Evolutionary conservation across 2,329 filamentous ascomycete genomes (phyloP).

Genomic region (Coniochaeta hoffmannii): DNA sequence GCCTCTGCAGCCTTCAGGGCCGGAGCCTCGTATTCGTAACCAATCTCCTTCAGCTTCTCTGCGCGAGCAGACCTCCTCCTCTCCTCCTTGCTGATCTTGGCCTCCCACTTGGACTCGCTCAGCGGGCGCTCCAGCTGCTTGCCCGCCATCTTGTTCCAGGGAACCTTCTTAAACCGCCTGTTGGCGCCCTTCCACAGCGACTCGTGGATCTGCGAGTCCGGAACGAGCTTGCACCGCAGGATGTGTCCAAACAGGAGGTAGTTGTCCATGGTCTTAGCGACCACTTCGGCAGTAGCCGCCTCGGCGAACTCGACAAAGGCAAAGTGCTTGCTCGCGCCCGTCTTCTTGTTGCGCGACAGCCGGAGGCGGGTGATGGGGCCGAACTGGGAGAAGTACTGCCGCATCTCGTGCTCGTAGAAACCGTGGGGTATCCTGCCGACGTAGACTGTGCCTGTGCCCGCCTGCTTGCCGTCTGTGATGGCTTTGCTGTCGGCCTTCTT

Average conservation of each 20-base stretch:
- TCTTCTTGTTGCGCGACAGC: slow-evolving; percentile 86
- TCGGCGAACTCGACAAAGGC: slow-evolving; percentile 89
- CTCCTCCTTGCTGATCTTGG: slow-evolving; percentile 66
- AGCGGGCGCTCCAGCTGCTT: slow-evolving; percentile 65
- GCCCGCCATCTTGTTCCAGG: slow-evolving; percentile 81
- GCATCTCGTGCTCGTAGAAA: slow-evolving; percentile 97
- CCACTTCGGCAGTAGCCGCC: slow-evolving; percentile 73
- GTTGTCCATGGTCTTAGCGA: slow-evolving; percentile 94
- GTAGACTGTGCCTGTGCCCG: slow-evolving; percentile 74
- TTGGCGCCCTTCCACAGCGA: slow-evolving; percentile 87
- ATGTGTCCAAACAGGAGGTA: slow-evolving; percentile 95
- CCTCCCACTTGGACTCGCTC: slow-evolving; percentile 70
- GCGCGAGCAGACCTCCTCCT: slow-evolving; percentile 60
- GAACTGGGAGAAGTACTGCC: slow-evolving; percentile 88
- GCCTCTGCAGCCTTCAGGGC: slow-evolving; percentile 50
- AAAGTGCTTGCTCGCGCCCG: slow-evolving; percentile 85
- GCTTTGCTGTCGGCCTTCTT: slow-evolving; percentile 33
- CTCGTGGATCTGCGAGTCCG: slow-evolving; percentile 68
- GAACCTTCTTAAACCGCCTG: slow-evolving; percentile 79
- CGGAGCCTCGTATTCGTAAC: slow-evolving; percentile 76
- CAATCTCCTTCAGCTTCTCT: slow-evolving; percentile 69
- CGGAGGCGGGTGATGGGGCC: slow-evolving; percentile 72
- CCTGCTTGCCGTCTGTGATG: slow-evolving; percentile 20
- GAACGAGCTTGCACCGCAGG: slow-evolving; percentile 76
- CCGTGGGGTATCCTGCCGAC: slow-evolving; percentile 63